phyloP scores from a whole-genome alignment of 1,284 basidiomycete genomes.

The Melampsora abietis-canadensis region DNA sequence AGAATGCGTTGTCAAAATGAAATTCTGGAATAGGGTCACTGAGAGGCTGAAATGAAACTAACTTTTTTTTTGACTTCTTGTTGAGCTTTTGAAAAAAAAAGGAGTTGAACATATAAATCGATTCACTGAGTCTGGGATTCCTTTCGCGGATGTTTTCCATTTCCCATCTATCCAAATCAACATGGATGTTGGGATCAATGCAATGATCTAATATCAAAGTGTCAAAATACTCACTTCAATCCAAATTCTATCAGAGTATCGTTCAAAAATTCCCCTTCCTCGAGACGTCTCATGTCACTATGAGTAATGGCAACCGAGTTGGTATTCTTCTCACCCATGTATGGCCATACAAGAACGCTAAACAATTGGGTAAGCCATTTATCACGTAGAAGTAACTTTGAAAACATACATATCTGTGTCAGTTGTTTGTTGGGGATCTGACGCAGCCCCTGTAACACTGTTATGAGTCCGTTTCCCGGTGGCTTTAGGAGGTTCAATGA shows the following conservation, averaged over 20 bases:
- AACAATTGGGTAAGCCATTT: no score
- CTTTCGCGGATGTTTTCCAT: conserved; percentile 48
- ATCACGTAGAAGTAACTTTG: no score
- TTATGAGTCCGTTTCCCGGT: no score
- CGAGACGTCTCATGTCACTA: conserved; percentile 70
- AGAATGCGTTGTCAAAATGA: conserved; percentile 14
- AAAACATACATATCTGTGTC: no score
- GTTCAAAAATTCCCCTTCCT: conserved; percentile 80
- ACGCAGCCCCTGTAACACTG: no score
- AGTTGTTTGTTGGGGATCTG: no score
- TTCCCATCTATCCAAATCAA: conserved; percentile 59
- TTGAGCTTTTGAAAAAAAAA: conserved; percentile 97
- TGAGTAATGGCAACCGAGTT: conserved; percentile 48
- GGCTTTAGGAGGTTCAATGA: no score
- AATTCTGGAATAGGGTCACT: conserved; percentile 7
- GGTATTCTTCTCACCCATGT: conserved; percentile 12
- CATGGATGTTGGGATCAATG: conserved; percentile 26
- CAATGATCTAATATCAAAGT: conserved; percentile 3
- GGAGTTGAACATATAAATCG: conserved; percentile 88
- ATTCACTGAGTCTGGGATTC: conserved; percentile 64
- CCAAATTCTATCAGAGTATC: conserved; percentile 95
- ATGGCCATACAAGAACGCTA: conserved; percentile 47
- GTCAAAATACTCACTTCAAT: conserved; percentile 64
- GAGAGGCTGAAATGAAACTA: conserved; percentile 48
- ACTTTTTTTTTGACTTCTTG: conserved; percentile 59